Conservation (phyloP, 352 stramenopile genomes). For the Paralagenidium karlingii region DNA sequence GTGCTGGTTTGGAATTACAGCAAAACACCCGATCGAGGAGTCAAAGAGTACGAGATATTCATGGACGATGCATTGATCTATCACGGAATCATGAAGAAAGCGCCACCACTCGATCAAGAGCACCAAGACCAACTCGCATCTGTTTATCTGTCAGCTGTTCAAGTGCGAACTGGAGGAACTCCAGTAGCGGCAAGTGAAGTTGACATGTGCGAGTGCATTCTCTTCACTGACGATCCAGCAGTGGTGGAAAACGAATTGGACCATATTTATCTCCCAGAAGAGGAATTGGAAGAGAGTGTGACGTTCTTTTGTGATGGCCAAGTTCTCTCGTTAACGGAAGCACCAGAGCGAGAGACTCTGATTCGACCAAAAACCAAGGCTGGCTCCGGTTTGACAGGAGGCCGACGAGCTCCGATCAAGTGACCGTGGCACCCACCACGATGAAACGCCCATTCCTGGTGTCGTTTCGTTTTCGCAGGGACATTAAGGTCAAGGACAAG, state of each 20-base stretch:
- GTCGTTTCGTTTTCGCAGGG: too few species aligned
- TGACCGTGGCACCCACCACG: too few species aligned
- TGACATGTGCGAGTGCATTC: slow-evolving; percentile 50
- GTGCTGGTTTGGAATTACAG: slow-evolving; percentile 87
- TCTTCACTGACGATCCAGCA: slow-evolving; percentile 62
- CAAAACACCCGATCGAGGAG: slow-evolving; percentile 74
- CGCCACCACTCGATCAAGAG: too few species aligned
- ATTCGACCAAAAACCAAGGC: slow-evolving; percentile 35
- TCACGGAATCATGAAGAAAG: slow-evolving; percentile 41
- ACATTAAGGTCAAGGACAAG: too few species aligned
- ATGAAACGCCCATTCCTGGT: too few species aligned
- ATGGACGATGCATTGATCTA: slow-evolving; percentile 79
- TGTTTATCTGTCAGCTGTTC: too few species aligned
- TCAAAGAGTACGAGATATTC: slow-evolving; percentile 75
- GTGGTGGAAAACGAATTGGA: slow-evolving; percentile 32
- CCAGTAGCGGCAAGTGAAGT: too few species aligned
- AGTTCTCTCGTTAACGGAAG: slow-evolving; percentile 46
- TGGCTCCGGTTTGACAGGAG: slow-evolving; percentile 9
- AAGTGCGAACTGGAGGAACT: too few species aligned
- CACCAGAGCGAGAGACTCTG: slow-evolving; percentile 19
- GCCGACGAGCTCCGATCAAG: too few species aligned
- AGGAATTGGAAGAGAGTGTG: slow-evolving; percentile 42
- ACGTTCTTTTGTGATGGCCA: slow-evolving; percentile 70
- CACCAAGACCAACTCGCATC: too few species aligned
- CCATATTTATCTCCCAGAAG: slow-evolving; percentile 48